Evolutionary conservation across 805 yeast species (phyloP).

Genomic region (Candida pseudofarinosa): DNA sequence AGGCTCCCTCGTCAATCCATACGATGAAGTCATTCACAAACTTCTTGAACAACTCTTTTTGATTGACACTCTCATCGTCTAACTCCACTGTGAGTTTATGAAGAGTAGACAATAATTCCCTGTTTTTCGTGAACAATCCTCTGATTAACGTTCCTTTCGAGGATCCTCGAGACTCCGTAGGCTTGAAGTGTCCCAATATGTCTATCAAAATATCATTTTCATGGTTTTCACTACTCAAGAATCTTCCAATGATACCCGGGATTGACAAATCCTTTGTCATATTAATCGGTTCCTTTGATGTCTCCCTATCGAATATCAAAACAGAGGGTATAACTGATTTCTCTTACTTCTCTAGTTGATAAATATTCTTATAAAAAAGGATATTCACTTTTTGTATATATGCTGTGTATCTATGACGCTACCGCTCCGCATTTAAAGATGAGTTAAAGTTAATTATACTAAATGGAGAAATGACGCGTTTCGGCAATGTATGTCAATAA

Average conservation of each 20-base stretch:
- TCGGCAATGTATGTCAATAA: too few species aligned
- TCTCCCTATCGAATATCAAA: neutral
- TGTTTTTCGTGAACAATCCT: conserved; percentile 38
- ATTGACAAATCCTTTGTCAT: neutral
- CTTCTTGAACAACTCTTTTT: conserved; percentile 27
- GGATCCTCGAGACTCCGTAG: conserved; percentile 20
- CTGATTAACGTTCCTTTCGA: conserved; percentile 31
- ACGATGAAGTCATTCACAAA: conserved; percentile 36
- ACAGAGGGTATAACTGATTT: too few species aligned
- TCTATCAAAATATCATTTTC: conserved; percentile 34
- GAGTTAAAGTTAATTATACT: neutral
- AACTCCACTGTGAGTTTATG: conserved; percentile 12
- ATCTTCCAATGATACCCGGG: neutral
- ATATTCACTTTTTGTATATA: neutral
- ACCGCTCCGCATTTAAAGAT: neutral
- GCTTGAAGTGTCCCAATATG: conserved; percentile 30
- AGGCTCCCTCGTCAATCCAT: conserved; percentile 35
- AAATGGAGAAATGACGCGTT: neutral
- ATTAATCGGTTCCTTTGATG: neutral
- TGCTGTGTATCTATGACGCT: neutral
- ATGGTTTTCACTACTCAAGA: conserved; percentile 19
- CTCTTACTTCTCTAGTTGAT: neutral
- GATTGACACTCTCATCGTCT: conserved; percentile 12
- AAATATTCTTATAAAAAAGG: neutral
- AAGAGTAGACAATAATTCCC: conserved; percentile 21